Evolutionary conservation across 768 basidiomycete species (phyloP), one percentile per base, ranked within the genome.

Genomic region (Sporobolomyces phaffii): DNA sequence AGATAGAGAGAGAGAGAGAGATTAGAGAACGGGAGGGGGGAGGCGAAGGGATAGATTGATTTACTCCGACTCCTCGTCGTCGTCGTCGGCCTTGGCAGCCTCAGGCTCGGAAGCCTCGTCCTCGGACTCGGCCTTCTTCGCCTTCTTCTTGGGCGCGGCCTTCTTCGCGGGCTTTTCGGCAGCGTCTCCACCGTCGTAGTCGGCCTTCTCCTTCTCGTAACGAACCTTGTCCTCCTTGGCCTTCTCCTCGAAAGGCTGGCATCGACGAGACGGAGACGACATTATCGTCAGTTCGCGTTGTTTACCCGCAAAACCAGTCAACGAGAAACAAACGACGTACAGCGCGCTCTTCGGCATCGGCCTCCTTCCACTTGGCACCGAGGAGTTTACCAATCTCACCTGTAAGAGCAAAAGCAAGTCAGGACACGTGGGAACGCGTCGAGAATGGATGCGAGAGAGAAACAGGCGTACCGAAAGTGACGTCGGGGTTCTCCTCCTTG

Each of bases 281-380:
- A n/a, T n/a, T n/a, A n/a, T n/a, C n/a, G n/a, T n/a, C n/a, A n/a
- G n/a, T n/a, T n/a, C n/a, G n/a, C 17, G n/a, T 8, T 11, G 28
- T 28, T 29, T 41, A 29, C 51, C 6, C 28, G 56, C 24, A n/a
- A 56, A 54, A 9, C 22, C 7, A 14, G 11, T 26, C 33, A n/a
- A 5, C 34, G 26, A 44, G n/a, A 28, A 33, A 45, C 38, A 15
- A 22, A 76, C 79, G n/a, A n/a, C n/a, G 49, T 57, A 89, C 91
- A 84, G 89, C 90, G 83, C 91, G 94, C 82, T 96, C 91, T 40
- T 84, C 84, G 8, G 91, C 90, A 60, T 85, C 85, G 74, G 96
- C 84, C 77, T 91, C 90, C 83, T 96, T 97, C 94, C 94, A 98
- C 80, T 91, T 92, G 57, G 87, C 87, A 45, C 94, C 94, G 65